phyloP scores from a whole-genome alignment of 225 moss, liverwort and hornwort species.

The Bryum argenteum region DNA sequence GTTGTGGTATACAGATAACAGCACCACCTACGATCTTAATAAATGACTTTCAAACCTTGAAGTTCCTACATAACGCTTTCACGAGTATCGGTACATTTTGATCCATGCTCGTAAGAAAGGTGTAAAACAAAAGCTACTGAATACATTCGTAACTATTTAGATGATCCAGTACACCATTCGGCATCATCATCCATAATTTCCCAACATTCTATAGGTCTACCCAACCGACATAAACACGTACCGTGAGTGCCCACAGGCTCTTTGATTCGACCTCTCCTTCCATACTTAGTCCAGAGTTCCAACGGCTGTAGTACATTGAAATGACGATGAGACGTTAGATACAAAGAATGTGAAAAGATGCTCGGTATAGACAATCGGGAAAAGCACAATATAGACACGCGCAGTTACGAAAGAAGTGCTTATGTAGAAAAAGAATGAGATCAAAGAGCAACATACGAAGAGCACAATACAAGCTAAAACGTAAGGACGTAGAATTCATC shows the following conservation, averaged over 20 bases:
- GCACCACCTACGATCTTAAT: background rate
- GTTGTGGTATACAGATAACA: background rate
- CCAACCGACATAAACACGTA: conserved; percentile 37
- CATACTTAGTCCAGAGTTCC: conserved; percentile 98
- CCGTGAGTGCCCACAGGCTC: conserved; percentile 99
- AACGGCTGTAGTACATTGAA: conserved; percentile 68
- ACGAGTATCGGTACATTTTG: background rate
- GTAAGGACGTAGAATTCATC: no score
- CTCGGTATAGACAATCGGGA: background rate
- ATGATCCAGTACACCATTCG: background rate
- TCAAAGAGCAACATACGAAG: background rate
- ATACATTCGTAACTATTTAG: background rate
- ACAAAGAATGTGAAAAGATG: background rate
- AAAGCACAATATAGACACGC: background rate
- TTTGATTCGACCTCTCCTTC: conserved; percentile 89
- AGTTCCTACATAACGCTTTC: background rate
- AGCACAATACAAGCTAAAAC: background rate
- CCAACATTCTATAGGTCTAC: background rate
- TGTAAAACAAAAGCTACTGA: no score
- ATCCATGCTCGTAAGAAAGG: background rate
- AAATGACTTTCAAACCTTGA: background rate
- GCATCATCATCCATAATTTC: no score
- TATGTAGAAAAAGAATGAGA: background rate
- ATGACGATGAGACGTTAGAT: conserved; percentile 11
- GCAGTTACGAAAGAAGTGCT: background rate